Evolutionary conservation across 441 rosid species (phyloP), one percentile per base, ranked within the genome.

Genomic region (Biscutella laevigata): DNA sequence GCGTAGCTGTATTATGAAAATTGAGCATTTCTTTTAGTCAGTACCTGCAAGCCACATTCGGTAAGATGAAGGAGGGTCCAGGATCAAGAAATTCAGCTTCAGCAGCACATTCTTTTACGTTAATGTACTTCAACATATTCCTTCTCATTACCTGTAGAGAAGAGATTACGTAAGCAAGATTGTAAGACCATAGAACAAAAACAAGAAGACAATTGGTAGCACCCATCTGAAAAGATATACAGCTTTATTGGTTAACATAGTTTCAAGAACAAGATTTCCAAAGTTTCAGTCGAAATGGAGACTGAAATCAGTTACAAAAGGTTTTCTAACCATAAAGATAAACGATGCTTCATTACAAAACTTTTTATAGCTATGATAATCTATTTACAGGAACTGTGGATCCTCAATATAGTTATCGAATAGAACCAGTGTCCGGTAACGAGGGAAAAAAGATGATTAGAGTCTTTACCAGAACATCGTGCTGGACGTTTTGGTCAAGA

Each of bases 1-100:
- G 59, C 61, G 30, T 58, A 44, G 16, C 16, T 39, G 30, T 58
- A 57, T 42, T 42, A 57, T 19, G 35, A 41, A 63, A 56, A 41
- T 27, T 13, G 19, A 35, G 37, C 29, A 16, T 38, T 37, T 52
- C 50, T 36, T 46, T 42, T 29, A 92, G 60, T 17, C 20, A 17
- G 20, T 17, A 90, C 95, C 96, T 87, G 97, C 95, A 88, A 60
- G 86, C 81, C 45, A 92, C 94, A 51, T 84, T 86, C 21, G 96
- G 88, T 56, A 86, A 66, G 70, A 80, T 67, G 55, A 84, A 92
- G 60, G 94, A 83, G 34, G 83, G 80, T 46, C 80, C 78, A 19
- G 84, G 80, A 73, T 78, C 81, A 44, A 40, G 72, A 73, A 86
- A 86, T 62, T 82, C 92, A 3, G 94, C 95, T 75, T 92, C 95